These are phyloP conservation scores for Luvunga scandens DNA, from an alignment of 345 rosid genomes.

Conservation along the genomic window DNA sequence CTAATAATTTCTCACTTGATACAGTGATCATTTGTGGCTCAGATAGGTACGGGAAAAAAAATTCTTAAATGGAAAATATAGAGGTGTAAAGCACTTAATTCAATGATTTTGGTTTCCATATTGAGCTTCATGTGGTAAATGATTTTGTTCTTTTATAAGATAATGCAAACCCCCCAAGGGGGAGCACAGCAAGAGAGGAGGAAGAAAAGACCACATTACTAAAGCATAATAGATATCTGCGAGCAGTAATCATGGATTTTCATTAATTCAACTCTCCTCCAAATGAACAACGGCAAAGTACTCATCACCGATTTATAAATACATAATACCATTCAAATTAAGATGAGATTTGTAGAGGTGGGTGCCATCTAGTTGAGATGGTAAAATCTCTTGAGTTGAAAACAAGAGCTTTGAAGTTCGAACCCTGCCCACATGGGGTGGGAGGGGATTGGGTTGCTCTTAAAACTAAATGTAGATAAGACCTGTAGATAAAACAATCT, in stretches of 20 bases:
- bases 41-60: neutral
- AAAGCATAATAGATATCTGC: neutral
- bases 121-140: neutral
- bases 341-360: neutral
- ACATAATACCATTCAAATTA: neutral
- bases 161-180: no score
- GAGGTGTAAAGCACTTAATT: neutral
- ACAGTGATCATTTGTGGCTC: neutral
- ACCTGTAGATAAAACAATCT: neutral
- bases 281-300: neutral
- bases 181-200: no score
- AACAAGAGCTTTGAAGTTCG: no score
- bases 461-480: no score
- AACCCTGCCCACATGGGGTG: no score
- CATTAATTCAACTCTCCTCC: neutral
- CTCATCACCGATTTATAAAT: neutral
- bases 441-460: no score
- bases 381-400: neutral
- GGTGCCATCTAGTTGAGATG: no score
- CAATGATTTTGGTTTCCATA: neutral
- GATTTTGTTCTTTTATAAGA: neutral
- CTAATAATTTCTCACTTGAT: neutral
- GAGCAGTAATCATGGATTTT: neutral
- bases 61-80: neutral
- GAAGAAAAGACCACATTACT: neutral